These are phyloP conservation scores for Linum tenue DNA, from an alignment of 345 rosid genomes.

Conservation along the genomic window DNA sequence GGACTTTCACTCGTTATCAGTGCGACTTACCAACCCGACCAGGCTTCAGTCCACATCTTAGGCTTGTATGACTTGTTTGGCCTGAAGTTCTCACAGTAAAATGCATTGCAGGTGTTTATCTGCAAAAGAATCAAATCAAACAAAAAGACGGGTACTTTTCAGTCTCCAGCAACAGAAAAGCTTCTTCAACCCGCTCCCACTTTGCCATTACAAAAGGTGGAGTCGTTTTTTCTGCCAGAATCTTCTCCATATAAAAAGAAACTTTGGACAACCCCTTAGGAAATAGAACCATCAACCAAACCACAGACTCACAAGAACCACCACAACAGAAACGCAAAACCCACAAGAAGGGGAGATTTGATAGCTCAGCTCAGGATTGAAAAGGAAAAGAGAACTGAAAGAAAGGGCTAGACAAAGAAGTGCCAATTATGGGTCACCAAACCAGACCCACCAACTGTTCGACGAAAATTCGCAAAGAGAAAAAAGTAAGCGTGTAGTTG, in stretches of 20 bases:
- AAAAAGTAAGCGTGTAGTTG: neutral
- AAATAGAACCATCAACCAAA: neutral
- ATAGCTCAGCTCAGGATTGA: too few species aligned
- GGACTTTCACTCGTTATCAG: neutral
- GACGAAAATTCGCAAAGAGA: neutral
- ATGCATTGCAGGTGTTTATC: conserved; percentile 51
- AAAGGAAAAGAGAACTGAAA: too few species aligned
- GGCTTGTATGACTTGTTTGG: conserved; percentile 33
- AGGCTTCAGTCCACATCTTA: conserved; percentile 64
- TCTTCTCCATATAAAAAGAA: too few species aligned
- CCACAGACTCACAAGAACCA: too few species aligned
- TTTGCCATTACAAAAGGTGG: neutral
- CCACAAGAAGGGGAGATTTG: too few species aligned
- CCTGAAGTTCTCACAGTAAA: conserved; percentile 37
- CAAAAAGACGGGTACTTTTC: neutral
- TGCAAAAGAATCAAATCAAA: conserved; percentile 1
- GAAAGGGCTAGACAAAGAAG: too few species aligned
- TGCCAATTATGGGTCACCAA: too few species aligned
- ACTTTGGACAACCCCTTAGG: neutral
- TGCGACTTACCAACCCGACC: conserved; percentile 50
- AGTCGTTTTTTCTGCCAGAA: neutral
- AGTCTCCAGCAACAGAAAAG: conserved; percentile 7
- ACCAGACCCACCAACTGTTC: too few species aligned
- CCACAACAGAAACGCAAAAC: too few species aligned
- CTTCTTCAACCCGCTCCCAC: neutral